A percentile compares a stretch with the other conserved stretches of the same genome.
Conservation (phyloP, 2,329 filamentous ascomycete species). For the Rachicladosporium sp. region DNA sequence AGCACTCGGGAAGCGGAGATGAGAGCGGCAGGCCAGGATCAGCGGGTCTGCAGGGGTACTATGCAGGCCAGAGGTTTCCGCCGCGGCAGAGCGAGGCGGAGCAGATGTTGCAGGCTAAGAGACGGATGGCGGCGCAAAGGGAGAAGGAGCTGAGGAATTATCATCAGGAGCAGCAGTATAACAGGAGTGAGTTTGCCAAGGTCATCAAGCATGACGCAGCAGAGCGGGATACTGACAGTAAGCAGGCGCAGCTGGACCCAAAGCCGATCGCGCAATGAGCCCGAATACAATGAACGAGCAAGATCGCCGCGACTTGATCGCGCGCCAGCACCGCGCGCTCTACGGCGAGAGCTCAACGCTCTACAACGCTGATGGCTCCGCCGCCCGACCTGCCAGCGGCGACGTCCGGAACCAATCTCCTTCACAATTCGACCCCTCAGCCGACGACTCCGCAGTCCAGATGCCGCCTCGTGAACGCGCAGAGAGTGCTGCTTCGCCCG, state of each 20-base stretch:
- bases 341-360: constrained; percentile 66
- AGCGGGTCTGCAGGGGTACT: constrained; percentile 81
- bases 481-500: constrained; percentile 72
- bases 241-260: constrained; percentile 33
- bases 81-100: constrained; percentile 82
- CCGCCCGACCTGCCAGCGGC: constrained; percentile 52
- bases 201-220: too few species aligned
- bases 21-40: constrained; percentile 63
- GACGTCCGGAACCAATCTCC: constrained; percentile 57
- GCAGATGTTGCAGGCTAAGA: constrained; percentile 98
- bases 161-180: constrained; percentile 99
- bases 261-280: constrained; percentile 77
- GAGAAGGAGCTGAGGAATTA: constrained; percentile 99
- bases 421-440: constrained; percentile 58
- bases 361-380: constrained; percentile 59
- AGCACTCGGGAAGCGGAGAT: constrained; percentile 67
- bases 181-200: constrained; percentile 62
- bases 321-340: constrained; percentile 85
- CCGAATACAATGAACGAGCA: constrained; percentile 85
- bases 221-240: too few species aligned
- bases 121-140: constrained; percentile 96
- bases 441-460: constrained; percentile 41
- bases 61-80: constrained; percentile 86
- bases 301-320: constrained; percentile 88
- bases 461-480: constrained; percentile 36